Evolutionary conservation across 2,329 filamentous ascomycete genomes (phyloP).

Genomic region (Incumbomyces delicatus): DNA sequence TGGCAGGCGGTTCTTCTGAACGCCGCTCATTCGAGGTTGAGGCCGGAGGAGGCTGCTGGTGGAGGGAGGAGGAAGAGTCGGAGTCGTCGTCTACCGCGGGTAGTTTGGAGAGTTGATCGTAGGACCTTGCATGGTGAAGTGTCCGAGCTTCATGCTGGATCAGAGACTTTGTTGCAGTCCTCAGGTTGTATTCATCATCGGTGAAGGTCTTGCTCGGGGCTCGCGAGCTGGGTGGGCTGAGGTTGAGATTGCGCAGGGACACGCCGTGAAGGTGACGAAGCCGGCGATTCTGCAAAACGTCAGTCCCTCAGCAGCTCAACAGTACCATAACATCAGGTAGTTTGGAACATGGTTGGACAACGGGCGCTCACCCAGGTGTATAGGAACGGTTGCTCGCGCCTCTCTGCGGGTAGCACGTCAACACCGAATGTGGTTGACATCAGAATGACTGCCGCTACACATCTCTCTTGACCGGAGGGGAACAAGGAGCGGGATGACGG

Average conservation of each 20-base stretch:
- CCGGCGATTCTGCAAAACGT: constrained; percentile 59
- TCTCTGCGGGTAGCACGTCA: constrained; percentile 5
- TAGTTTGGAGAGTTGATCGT: constrained; percentile 39
- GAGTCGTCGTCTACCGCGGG: background rate
- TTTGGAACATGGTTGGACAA: too few relatives aligned
- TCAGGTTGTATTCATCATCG: constrained; percentile 59
- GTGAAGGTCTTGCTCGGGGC: constrained; percentile 56
- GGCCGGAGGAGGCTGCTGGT: constrained; percentile 6
- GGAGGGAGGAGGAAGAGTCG: background rate
- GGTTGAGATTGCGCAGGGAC: constrained; percentile 73
- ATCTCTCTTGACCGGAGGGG: constrained; percentile 1
- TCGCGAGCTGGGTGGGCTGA: constrained; percentile 46
- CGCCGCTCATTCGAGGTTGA: constrained; percentile 16
- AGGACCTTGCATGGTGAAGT: constrained; percentile 51
- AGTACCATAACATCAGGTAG: too few relatives aligned
- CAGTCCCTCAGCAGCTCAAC: background rate
- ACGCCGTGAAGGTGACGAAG: constrained; percentile 80
- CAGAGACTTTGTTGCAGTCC: constrained; percentile 58
- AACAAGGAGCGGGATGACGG: background rate
- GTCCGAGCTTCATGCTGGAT: constrained; percentile 40
- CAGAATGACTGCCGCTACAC: background rate
- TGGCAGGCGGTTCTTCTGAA: constrained; percentile 13
- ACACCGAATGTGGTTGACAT: background rate
- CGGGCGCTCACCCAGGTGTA: constrained; percentile 39
- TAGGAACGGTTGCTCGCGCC: constrained; percentile 37